Evolutionary conservation across 2,329 filamentous ascomycete genomes (phyloP).

Genomic region (Hansfordia pulvinata): DNA sequence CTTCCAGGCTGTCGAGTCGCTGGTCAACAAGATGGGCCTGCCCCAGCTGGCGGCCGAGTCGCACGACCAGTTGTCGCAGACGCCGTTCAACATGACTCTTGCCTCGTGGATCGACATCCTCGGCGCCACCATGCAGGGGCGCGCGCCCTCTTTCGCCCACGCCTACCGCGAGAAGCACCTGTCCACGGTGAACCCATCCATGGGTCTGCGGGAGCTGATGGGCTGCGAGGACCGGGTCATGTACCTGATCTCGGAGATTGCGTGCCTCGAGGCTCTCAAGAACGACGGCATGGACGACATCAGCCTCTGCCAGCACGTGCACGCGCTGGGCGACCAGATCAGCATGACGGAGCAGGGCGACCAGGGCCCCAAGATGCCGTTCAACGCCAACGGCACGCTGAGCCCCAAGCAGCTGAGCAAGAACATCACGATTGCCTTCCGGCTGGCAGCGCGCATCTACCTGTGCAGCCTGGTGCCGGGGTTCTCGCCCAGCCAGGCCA

Average conservation of each 20-base stretch:
- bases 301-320: constrained; percentile 77
- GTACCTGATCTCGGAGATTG: constrained; percentile 96
- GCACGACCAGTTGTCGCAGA: constrained; percentile 43
- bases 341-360: constrained; percentile 61
- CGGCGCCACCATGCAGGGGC: constrained; percentile 81
- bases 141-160: constrained; percentile 78
- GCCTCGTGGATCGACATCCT: constrained; percentile 96
- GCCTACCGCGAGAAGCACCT: constrained; percentile 94
- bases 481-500: constrained; percentile 61
- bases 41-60: constrained; percentile 51
- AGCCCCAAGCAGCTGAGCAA: constrained; percentile 70
- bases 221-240: constrained; percentile 95
- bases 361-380: constrained; percentile 43
- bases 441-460: constrained; percentile 85
- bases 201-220: constrained; percentile 85
- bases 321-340: constrained; percentile 76
- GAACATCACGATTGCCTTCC: constrained; percentile 86
- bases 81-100: constrained; percentile 90
- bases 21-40: constrained; percentile 76
- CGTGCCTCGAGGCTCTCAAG: constrained; percentile 86
- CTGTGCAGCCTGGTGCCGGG: constrained; percentile 91
- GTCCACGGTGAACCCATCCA: constrained; percentile 42
- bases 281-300: constrained; percentile 72
- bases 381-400: constrained; percentile 58
- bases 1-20: constrained; percentile 77